Percentiles rank a stretch among this genome's conserved stretches.
These are phyloP conservation scores for Tillandsia fasciculata DNA, from an alignment of 176 grass and related monocot species.

Conservation along the genomic window DNA sequence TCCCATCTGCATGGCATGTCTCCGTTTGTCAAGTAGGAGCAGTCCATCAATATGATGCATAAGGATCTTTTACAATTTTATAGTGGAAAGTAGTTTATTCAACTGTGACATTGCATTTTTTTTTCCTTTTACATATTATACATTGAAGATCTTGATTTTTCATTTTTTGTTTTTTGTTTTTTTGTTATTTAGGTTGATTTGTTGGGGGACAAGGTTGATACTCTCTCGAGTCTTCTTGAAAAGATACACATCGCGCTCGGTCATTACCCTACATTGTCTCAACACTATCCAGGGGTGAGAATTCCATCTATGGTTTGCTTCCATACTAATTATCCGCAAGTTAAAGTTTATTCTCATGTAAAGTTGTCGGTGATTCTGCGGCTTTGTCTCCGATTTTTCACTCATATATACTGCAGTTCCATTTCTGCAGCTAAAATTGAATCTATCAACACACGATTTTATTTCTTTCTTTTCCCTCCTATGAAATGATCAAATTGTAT, in stretches of 20 bases:
- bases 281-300: conserved; percentile 27
- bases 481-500: not conserved
- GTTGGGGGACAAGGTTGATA: conserved; percentile 20
- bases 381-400: not conserved
- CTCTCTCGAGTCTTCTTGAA: conserved; percentile 15
- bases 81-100: too few species aligned
- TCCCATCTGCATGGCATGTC: too few species aligned
- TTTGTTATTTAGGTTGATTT: conserved; percentile 11
- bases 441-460: not conserved
- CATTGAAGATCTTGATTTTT: not conserved
- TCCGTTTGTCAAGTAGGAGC: too few species aligned
- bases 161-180: not conserved
- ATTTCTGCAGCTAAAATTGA: not conserved
- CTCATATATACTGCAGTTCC: not conserved
- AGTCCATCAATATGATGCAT: too few species aligned
- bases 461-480: too few species aligned
- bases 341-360: not conserved
- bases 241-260: conserved; percentile 20
- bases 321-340: not conserved
- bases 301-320: not conserved
- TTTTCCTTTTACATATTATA: not conserved
- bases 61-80: too few species aligned
- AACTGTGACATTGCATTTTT: not conserved
- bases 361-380: not conserved
- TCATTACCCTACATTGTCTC: conserved; percentile 20